Conservation (phyloP, 2,329 filamentous ascomycete genomes). For the Purpureocillium lavendulum region DNA sequence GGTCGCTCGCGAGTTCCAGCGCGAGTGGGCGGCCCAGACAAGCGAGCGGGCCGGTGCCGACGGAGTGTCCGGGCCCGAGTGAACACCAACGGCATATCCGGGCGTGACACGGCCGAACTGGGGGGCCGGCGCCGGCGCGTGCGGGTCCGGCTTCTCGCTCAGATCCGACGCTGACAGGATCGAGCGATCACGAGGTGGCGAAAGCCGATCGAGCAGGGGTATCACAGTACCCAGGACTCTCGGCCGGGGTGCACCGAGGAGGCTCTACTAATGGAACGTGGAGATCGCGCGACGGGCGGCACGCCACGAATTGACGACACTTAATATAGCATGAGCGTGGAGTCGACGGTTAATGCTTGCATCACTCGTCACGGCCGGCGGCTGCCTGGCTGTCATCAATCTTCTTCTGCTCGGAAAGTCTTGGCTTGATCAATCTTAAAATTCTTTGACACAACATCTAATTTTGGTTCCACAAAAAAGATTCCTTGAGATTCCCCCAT, state of each 20-base stretch:
- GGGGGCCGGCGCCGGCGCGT: too few species aligned
- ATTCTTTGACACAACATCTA: conserved; percentile 3
- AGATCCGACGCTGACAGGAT: too few species aligned
- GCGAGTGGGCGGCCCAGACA: conserved; percentile 34
- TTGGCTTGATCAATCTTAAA: too few species aligned
- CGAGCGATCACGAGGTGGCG: not conserved
- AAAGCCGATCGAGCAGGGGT: not conserved
- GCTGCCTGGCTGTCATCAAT: not conserved
- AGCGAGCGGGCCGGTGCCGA: conserved; percentile 15
- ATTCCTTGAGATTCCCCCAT: conserved; percentile 12
- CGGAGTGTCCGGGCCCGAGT: conserved; percentile 13
- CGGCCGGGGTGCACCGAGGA: not conserved
- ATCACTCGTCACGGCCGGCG: not conserved
- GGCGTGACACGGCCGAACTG: too few species aligned
- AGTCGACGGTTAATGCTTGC: conserved; percentile 1
- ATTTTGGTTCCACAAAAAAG: conserved; percentile 11
- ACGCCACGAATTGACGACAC: not conserved
- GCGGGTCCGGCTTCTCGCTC: too few species aligned
- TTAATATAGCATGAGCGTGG: conserved; percentile 2
- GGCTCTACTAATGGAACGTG: too few species aligned
- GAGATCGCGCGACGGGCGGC: too few species aligned
- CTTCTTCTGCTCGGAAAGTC: not conserved
- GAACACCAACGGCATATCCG: conserved; percentile 2
- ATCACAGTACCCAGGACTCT: not conserved
- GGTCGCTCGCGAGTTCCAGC: conserved; percentile 46